A percentile compares a stretch with the other conserved stretches of the same genome.
Conservation (phyloP, 305 asterid species). For the Fraxinus platypoda region DNA sequence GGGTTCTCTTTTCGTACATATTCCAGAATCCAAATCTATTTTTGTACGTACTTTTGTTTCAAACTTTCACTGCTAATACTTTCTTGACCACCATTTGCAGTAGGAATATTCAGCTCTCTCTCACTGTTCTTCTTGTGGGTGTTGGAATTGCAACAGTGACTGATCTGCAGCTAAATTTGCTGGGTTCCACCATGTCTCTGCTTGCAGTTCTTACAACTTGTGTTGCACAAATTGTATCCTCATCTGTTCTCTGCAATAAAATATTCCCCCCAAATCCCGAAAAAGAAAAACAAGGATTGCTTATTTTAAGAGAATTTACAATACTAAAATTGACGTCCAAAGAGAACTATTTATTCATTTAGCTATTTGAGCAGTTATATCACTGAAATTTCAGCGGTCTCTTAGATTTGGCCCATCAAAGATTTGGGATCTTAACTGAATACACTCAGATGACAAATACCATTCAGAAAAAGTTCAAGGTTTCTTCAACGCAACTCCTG, state of each 20-base stretch:
- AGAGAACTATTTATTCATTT: neutral
- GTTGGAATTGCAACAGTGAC: conserved; percentile 85
- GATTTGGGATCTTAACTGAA: conserved; percentile 48
- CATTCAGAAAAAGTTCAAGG: conserved; percentile 78
- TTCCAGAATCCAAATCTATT: neutral
- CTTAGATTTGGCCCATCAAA: neutral
- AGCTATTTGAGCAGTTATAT: neutral
- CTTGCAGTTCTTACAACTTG: conserved; percentile 72
- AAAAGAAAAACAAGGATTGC: neutral
- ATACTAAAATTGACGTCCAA: neutral
- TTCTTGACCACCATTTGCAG: conserved; percentile 42
- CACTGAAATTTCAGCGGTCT: neutral
- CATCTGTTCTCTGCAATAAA: conserved; percentile 1
- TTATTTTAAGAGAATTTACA: neutral
- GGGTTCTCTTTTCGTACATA: neutral
- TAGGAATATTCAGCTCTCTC: conserved; percentile 61
- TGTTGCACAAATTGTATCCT: conserved; percentile 79
- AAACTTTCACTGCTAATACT: conserved; percentile 24
- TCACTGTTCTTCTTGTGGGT: conserved; percentile 64
- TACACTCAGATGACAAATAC: conserved; percentile 69
- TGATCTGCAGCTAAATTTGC: conserved; percentile 71
- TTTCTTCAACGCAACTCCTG: conserved; percentile 71
- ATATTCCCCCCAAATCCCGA: neutral
- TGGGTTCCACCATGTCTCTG: conserved; percentile 67
- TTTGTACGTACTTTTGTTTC: neutral